phyloP scores from a whole-genome alignment of 257 asterid genomes.

The Solanum tarijense region DNA sequence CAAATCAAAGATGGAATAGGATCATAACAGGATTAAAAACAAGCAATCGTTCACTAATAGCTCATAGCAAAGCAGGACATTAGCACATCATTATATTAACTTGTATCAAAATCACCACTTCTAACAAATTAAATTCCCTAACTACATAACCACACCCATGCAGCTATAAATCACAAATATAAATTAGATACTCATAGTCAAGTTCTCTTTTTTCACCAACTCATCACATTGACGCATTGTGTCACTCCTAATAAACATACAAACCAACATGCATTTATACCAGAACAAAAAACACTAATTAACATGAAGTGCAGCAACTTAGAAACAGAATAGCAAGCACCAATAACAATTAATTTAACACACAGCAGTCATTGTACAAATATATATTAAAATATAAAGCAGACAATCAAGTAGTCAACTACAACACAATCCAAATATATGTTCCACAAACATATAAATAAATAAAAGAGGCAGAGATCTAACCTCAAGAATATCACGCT shows the following conservation, averaged over 20 bases:
- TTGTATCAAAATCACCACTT: background rate
- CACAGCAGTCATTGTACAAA: too few relatives aligned
- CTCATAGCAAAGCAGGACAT: background rate
- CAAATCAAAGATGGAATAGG: background rate
- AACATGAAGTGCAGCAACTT: background rate
- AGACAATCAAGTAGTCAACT: background rate
- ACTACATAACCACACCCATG: background rate
- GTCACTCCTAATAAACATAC: background rate
- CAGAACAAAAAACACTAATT: background rate
- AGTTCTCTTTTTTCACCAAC: background rate
- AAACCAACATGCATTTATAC: background rate
- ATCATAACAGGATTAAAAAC: background rate
- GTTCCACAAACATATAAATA: background rate
- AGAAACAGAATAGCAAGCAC: background rate
- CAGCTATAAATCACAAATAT: background rate
- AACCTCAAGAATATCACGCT: constrained; percentile 66
- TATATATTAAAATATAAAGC: background rate
- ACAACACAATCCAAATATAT: background rate
- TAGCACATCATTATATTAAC: background rate
- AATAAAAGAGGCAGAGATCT: background rate
- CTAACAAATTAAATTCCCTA: background rate
- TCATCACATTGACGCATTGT: background rate
- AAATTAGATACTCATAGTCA: background rate
- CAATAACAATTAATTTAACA: background rate
- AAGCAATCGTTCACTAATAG: background rate